These are phyloP conservation scores for Alternaria arbusti DNA, from an alignment of 2,329 filamentous ascomycete species.

Conservation along the genomic window DNA sequence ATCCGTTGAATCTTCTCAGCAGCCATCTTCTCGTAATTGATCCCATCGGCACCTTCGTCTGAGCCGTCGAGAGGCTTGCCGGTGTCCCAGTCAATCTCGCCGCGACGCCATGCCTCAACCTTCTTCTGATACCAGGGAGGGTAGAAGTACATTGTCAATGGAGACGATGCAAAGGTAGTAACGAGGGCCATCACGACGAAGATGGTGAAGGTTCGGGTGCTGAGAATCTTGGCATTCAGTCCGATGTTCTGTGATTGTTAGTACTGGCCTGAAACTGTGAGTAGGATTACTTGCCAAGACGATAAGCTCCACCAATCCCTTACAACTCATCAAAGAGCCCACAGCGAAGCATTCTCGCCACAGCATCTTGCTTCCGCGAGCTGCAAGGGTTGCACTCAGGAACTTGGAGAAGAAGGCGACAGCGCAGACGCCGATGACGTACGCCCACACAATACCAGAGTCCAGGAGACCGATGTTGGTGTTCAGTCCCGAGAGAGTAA, in stretches of 20 bases:
- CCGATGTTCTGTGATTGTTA: constrained; percentile 71
- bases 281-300: constrained; percentile 71
- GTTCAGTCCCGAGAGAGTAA: constrained; percentile 86
- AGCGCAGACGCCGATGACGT: constrained; percentile 81
- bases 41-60: constrained; percentile 50
- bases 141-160: constrained; percentile 75
- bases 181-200: constrained; percentile 93
- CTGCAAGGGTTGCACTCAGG: constrained; percentile 79
- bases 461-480: constrained; percentile 87
- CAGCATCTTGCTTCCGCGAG: constrained; percentile 75
- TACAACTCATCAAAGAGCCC: constrained; percentile 93
- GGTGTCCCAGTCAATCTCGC: constrained; percentile 87
- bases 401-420: constrained; percentile 89
- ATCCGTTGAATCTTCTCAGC: constrained; percentile 65
- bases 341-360: constrained; percentile 93
- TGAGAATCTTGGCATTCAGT: constrained; percentile 81
- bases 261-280: not conserved
- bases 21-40: constrained; percentile 58
- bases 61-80: constrained; percentile 54
- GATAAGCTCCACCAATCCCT: constrained; percentile 92
- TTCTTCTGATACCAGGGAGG: constrained; percentile 79
- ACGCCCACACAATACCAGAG: constrained; percentile 83
- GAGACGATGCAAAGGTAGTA: constrained; percentile 84
- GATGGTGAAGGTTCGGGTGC: constrained; percentile 83
- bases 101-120: constrained; percentile 75